Base-by-base conservation (phyloP, 371 early-diverging fungal genomes). In the Mortierella sp. region DNA sequence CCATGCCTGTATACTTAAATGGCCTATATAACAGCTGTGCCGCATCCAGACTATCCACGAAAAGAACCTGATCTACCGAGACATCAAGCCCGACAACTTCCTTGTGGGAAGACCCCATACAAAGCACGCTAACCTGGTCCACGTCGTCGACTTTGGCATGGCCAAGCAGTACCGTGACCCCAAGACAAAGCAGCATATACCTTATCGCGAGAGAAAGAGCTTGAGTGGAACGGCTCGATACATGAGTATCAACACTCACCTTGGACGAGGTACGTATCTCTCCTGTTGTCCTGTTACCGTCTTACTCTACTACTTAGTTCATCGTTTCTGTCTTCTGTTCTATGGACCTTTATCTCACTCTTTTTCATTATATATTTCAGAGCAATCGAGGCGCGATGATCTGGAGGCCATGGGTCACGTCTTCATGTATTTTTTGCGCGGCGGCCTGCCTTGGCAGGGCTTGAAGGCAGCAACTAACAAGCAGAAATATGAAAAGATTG, bases 71-170 rank as follows among this genome's bases (percentile, higher is more conserved):
- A 94, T 99, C 52, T 99, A 99, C 81, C 90, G 99, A 59, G 99
- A 99, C 81, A 99, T 99, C 72, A 99, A 99, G 80, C 99, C 99
- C 24, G 99, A 99, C 82, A 99, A 99, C 86, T 99, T 99, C 79
- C 84, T 98, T 50, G 89, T 97, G 64, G 97, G 97, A 28, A 83
- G 92, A 17, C 90, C 93, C 5, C 80, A 85, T 54, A 86, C 87
- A 21, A 86, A 89, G 26, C 69, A 84, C 49, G 86, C 87, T 23
- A 86, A 88, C 60, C 80, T 82, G 43, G 83, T 93, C 23, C 91
- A 90, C 75, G 91, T 95, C 72, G 87, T 99, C 47, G 99, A 99
- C 81, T 96, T 97, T 82, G 99, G 99, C 52, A 95, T 99, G 94
- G 95, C 97, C 31, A 99, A 99, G 82, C 92, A 93, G 70, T 99